These are phyloP conservation scores for Leccinum variicolor DNA, from an alignment of 768 basidiomycete species.

Conservation along the genomic window DNA sequence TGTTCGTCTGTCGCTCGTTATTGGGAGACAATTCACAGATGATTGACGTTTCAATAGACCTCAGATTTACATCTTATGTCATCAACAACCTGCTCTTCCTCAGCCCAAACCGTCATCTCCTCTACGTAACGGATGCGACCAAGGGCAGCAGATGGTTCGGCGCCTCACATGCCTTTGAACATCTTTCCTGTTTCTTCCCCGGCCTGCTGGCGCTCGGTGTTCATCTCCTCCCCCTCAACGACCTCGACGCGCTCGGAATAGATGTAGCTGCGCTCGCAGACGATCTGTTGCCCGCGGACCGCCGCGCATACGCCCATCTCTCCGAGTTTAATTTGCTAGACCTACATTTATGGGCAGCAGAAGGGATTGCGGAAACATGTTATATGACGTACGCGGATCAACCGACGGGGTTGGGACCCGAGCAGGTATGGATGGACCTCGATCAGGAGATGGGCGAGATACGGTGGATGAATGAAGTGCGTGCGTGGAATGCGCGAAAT, in stretches of 20 bases:
- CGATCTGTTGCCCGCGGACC: slow-evolving; percentile 18
- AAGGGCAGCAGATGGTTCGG: slow-evolving; percentile 18
- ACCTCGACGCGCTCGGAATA: slow-evolving; percentile 46
- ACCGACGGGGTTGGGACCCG: slow-evolving; percentile 64
- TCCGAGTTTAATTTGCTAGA: slow-evolving; percentile 48
- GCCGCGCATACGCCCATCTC: slow-evolving; percentile 36
- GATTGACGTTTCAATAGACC: slow-evolving; percentile 38
- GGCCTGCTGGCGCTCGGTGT: slow-evolving; percentile 73
- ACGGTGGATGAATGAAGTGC: slow-evolving; percentile 31
- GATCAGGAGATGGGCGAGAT: slow-evolving; percentile 9
- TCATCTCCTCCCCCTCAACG: slow-evolving; percentile 55
- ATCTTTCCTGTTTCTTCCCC: slow-evolving; percentile 75
- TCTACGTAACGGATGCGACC: slow-evolving; percentile 59
- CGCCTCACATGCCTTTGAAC: slow-evolving; percentile 56
- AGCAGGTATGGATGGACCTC: slow-evolving; percentile 32
- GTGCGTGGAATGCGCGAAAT: slow-evolving; percentile 40
- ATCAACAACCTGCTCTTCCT: slow-evolving; percentile 46
- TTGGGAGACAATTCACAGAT: not conserved
- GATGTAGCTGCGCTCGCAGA: slow-evolving; percentile 35
- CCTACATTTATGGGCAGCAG: slow-evolving; percentile 71
- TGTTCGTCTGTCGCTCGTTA: slow-evolving; percentile 41
- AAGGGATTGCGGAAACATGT: slow-evolving; percentile 73
- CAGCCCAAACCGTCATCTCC: slow-evolving; percentile 18
- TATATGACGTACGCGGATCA: slow-evolving; percentile 71
- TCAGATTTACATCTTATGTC: slow-evolving; percentile 57